Base-by-base conservation (phyloP, 495 filamentous ascomycete genomes). In the Pyronema domesticum region DNA sequence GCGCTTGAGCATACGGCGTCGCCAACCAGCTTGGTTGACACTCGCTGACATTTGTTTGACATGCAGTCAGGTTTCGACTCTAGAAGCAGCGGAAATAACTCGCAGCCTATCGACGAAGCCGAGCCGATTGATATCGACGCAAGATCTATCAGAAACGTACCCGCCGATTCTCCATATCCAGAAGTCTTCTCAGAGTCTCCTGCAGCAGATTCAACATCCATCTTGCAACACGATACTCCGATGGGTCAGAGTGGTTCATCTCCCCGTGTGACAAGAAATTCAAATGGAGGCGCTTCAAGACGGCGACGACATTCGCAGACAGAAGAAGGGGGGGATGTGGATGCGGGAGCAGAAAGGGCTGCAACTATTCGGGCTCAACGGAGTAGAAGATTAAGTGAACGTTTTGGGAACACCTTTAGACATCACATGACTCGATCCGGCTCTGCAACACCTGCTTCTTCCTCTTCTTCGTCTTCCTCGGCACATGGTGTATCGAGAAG, bases 221-320 rank as follows among this genome's bases (percentile, higher is more conserved):
- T 57, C 55, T 61, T 65, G 62, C 54, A 62, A 58, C 58, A 56
- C 51, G 44, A 59, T 30, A 30, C 23, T 58, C 63, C 58, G 51
- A 66, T 66, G 63, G 63, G 63, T 55, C 63, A 66, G 63, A 59
- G 63, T 65, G 63, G 59, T 60, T 66, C 63, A 54, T 62, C 57
- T 55, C 63, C 63, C 59, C 63, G 65, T 54, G 63, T 60, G 55
- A 52, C 55, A 50, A 64, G 57, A 55, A 58, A 60, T 54, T 58
- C 59, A 60, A 57, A 44, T 39, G 15, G 57, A 57, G 30, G 43
- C 13, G 23, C 53, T 19, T 14, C 17, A 54, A 17, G 42, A 35
- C 17, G 53, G 44, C 46, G 62, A 39, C 52, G 60, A 63, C 46
- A 45, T 51, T 37, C 42, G 17, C 51, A 59, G 58, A 30, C 13